Percentiles rank a stretch among this genome's conserved stretches.
Conservation (phyloP, 2,329 filamentous ascomycete species). For the Colletotrichum sp. region DNA sequence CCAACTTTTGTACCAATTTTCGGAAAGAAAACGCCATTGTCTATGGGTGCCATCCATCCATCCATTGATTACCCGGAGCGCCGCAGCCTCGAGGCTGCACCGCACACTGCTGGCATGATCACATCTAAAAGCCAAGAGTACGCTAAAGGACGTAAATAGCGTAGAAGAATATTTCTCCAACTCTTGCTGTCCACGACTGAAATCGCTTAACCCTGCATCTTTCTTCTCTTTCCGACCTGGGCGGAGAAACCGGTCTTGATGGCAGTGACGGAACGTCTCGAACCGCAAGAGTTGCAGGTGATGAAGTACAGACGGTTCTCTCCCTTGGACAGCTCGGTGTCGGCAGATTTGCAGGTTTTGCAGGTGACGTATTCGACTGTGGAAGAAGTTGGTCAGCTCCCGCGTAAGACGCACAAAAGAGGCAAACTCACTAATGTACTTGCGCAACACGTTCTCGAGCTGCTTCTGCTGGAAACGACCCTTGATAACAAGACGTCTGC, state of each 20-base stretch:
- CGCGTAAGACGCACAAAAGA: neutral
- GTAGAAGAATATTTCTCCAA: conserved; percentile 6
- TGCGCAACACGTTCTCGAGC: conserved; percentile 94
- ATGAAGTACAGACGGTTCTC: conserved; percentile 99
- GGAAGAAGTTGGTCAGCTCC: conserved; percentile 30
- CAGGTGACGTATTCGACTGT: conserved; percentile 95
- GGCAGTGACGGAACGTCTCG: conserved; percentile 86
- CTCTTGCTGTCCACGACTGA: neutral
- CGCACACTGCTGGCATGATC: conserved; percentile 15
- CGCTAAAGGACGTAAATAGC: conserved; percentile 21
- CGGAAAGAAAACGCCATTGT: conserved; percentile 15
- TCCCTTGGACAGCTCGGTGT: conserved; percentile 97
- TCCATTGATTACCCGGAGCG: conserved; percentile 5
- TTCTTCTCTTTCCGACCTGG: conserved; percentile 98
- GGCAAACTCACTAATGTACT: conserved; percentile 80
- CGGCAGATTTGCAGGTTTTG: conserved; percentile 95
- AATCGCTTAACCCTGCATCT: conserved; percentile 76
- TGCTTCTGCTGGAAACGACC: conserved; percentile 99
- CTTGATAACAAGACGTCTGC: conserved; percentile 94
- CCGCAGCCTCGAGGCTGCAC: conserved; percentile 4
- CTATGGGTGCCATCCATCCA: conserved; percentile 17
- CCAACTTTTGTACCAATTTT: neutral
- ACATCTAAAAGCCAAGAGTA: conserved; percentile 16
- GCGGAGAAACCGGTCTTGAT: conserved; percentile 99
- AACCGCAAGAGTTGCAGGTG: conserved; percentile 69